A percentile compares a stretch with the other conserved stretches of the same genome.
Evolutionary conservation across 2,329 filamentous ascomycete genomes (phyloP).

Genomic region (Cadophora luteo-olivacea): DNA sequence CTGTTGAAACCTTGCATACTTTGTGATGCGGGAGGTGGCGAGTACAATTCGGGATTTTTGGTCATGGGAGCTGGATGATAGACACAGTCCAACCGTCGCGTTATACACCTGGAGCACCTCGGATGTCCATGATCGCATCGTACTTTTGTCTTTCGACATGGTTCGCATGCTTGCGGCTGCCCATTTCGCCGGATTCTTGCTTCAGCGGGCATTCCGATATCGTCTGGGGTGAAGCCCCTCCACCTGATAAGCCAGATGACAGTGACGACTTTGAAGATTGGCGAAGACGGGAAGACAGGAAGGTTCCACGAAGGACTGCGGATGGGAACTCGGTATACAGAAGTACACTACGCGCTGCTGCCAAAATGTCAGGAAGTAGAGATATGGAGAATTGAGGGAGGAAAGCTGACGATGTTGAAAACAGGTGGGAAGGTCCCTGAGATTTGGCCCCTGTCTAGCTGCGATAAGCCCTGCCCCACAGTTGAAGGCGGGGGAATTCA

Average conservation of each 20-base stretch:
- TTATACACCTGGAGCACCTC: conserved; percentile 19
- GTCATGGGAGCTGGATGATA: conserved; percentile 27
- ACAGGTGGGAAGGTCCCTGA: neutral
- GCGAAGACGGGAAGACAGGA: neutral
- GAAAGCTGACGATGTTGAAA: neutral
- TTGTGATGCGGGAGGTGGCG: neutral
- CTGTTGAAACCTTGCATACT: neutral
- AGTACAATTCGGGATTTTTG: neutral
- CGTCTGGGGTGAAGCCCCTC: neutral
- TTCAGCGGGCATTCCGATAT: conserved; percentile 14
- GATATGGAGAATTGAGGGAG: neutral
- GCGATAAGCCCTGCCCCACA: neutral
- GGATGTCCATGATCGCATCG: conserved; percentile 24
- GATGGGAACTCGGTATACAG: too few relatives aligned
- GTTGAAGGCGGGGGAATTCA: neutral
- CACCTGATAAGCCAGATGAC: too few relatives aligned
- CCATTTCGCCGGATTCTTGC: conserved; percentile 25
- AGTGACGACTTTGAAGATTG: too few relatives aligned
- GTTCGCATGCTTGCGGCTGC: conserved; percentile 24
- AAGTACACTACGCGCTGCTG: neutral
- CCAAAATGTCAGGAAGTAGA: neutral
- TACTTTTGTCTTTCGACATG: conserved; percentile 25
- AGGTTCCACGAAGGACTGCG: neutral
- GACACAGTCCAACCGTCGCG: conserved; percentile 21
- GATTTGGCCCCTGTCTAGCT: neutral